Percentiles rank a stretch among this genome's conserved stretches.
Evolutionary conservation across 2,329 filamentous ascomycete species (phyloP).

Genomic region (Fusarium burgessii): DNA sequence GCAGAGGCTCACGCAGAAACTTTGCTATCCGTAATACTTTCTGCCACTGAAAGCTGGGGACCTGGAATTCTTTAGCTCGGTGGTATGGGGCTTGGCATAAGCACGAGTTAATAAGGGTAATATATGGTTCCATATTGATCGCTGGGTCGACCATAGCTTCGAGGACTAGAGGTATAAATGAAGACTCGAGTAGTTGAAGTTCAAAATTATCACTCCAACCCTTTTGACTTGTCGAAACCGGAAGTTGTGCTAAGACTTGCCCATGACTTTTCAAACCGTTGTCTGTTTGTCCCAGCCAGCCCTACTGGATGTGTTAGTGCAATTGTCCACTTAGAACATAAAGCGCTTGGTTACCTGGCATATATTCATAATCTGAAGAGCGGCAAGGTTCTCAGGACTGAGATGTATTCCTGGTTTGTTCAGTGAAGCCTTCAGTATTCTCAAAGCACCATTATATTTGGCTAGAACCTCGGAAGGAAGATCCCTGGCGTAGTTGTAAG

Average conservation of each 20-base stretch:
- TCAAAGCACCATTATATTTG: constrained; percentile 47
- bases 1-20: background rate
- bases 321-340: accelerated
- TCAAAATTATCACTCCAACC: background rate
- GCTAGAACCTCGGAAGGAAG: constrained; percentile 32
- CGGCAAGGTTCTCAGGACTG: constrained; percentile 48
- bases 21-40: background rate
- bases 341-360: constrained; percentile 44
- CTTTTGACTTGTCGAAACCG: background rate
- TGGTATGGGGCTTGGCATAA: background rate
- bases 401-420: constrained; percentile 32
- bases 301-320: constrained; percentile 22
- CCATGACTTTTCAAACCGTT: background rate
- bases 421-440: constrained; percentile 39
- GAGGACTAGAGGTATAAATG: background rate
- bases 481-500: constrained; percentile 32
- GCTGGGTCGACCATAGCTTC: constrained; percentile 1
- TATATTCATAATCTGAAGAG: constrained; percentile 52
- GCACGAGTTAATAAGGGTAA: background rate
- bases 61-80: background rate
- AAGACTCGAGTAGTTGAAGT: background rate
- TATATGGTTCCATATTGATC: background rate
- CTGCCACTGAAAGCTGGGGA: background rate
- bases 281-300: constrained; percentile 46
- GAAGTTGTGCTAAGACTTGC: background rate